Evolutionary conservation across 106 monocot species (phyloP).

Genomic region (Dioscorea dumetorum): DNA sequence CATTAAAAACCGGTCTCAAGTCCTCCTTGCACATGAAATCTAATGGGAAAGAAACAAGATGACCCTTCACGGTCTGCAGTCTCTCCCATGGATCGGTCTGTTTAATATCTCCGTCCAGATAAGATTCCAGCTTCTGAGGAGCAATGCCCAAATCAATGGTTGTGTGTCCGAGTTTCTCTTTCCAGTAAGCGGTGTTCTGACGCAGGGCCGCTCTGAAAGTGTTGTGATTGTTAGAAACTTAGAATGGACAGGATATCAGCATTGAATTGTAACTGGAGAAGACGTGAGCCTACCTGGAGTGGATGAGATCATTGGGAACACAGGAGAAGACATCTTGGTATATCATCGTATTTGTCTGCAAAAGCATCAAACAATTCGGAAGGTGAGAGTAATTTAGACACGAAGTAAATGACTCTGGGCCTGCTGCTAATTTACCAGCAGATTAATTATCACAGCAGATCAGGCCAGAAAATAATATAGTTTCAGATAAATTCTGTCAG

Average conservation of each 20-base stretch:
- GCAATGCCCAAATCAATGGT: slow-evolving; percentile 88
- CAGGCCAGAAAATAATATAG: no score
- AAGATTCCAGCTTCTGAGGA: slow-evolving; percentile 58
- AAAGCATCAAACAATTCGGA: background rate
- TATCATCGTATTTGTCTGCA: slow-evolving; percentile 59
- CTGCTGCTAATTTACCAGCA: no score
- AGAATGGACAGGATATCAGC: no score
- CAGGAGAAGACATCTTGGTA: slow-evolving; percentile 97
- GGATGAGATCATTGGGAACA: slow-evolving; percentile 90
- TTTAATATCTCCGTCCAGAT: slow-evolving; percentile 48
- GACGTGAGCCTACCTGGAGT: slow-evolving; percentile 56
- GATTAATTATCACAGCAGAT: no score
- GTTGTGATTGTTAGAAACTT: background rate
- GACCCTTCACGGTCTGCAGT: slow-evolving; percentile 62
- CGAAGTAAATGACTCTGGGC: no score
- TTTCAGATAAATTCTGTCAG: no score
- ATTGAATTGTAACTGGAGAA: no score
- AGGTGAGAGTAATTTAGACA: no score
- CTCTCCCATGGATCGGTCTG: slow-evolving; percentile 54
- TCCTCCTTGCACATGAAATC: slow-evolving; percentile 96
- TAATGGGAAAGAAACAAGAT: slow-evolving; percentile 86
- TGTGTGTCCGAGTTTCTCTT: slow-evolving; percentile 88
- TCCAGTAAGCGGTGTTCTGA: slow-evolving; percentile 59
- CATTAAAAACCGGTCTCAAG: slow-evolving; percentile 81
- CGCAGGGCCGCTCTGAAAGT: slow-evolving; percentile 42